Base-by-base conservation (phyloP, 1,284 basidiomycete genomes). In the Inonotus hispidus region DNA sequence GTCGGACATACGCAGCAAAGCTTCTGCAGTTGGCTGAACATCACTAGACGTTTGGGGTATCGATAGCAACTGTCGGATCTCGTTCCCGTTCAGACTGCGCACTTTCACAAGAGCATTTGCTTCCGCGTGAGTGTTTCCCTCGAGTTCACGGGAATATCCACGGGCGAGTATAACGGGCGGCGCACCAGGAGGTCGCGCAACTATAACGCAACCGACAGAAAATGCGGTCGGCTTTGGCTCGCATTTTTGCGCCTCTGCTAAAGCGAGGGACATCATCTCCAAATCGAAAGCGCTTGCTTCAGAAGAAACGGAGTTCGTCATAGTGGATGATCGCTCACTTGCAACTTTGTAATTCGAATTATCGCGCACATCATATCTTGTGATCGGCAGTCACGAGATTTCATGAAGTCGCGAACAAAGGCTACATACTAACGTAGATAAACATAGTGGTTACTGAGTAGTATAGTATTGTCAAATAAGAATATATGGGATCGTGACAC, bases 111-210 rank as follows among this genome's bases (percentile, higher is more conserved):
- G 77, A 0, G 96, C 95, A 71, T 96, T 97, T 23, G 95, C 93
- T 75, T 99, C 96, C 13, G 96, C 96, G 72, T 99, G 97, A 1
- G 96, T 98, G 73, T 98, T 99, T 56, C 95, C 96, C 1, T 87
- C 82, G 0, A 98, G 81, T 72, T 99, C 95, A 69, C 97, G 82
- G 38, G 95, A 98, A 75, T 88, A 96, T 27, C 95, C 95, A 6
- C 88, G 87, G 5, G 92, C 78, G 27, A 99, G 74, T 41, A 92
- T 74, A 68, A 82, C 67, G 53, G 82, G 73, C 60, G 70, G 25
- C 63, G 71, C 64, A 65, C 73, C 72, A 5, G 77, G 63, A 16
- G 77, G 76, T 50, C 74, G 71, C 62, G 79, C 71, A 38, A 89
- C 86, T 53, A 98, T 76, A 38, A 94, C 82, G 67, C 92, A 96